A percentile compares a stretch with the other conserved stretches of the same genome.
Conservation (phyloP, 2,329 filamentous ascomycete species). For the Elsinoe necatrix region DNA sequence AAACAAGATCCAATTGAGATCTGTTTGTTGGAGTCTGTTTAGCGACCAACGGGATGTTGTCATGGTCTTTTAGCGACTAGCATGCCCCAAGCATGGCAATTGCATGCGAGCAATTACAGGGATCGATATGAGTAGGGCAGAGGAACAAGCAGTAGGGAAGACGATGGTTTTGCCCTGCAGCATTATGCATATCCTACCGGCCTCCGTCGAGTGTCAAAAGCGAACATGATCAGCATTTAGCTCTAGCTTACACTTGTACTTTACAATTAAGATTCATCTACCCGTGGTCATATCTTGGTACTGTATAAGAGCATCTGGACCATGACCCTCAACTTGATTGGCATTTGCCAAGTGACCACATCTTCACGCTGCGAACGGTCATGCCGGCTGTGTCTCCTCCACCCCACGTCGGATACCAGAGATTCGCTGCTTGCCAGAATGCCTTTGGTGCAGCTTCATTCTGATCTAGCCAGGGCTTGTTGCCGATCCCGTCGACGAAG, state of each 20-base stretch:
- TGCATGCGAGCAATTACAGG: neutral
- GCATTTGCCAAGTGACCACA: conserved; percentile 50
- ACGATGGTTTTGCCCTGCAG: conserved; percentile 1
- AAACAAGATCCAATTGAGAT: neutral
- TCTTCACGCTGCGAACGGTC: conserved; percentile 56
- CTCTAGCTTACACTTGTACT: too few relatives aligned
- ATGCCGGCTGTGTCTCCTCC: conserved; percentile 35
- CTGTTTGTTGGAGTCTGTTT: conserved; percentile 10
- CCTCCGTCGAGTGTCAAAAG: neutral
- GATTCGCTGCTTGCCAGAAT: conserved; percentile 59
- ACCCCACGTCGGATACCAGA: conserved; percentile 66
- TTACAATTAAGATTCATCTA: conserved; percentile 5
- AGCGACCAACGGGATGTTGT: neutral
- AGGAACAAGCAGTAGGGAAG: neutral
- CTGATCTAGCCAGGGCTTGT: conserved; percentile 68
- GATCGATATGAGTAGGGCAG: neutral
- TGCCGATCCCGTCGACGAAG: conserved; percentile 60
- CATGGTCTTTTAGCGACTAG: neutral
- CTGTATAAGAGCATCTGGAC: neutral
- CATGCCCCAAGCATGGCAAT: neutral
- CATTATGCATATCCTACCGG: neutral
- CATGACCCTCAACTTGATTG: neutral
- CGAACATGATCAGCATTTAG: neutral
- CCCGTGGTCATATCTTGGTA: neutral
- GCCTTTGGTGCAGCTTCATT: conserved; percentile 59